Conservation (phyloP, 2,329 filamentous ascomycete species). For the Diaporthe capsici region DNA sequence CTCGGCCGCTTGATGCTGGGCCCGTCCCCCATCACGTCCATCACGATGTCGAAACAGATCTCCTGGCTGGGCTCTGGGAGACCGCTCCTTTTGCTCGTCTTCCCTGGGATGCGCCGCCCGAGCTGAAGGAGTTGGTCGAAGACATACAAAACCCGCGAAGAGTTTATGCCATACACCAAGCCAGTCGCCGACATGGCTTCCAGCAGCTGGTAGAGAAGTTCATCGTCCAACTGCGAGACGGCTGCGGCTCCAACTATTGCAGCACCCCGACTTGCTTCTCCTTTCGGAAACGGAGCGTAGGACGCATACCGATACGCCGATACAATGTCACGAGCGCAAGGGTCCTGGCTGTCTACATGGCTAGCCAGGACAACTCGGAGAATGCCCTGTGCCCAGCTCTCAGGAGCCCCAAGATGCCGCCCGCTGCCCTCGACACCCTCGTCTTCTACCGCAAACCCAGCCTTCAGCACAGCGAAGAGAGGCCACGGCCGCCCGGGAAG, state of each 20-base stretch:
- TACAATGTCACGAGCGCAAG: slow-evolving; percentile 87
- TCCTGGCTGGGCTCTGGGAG: slow-evolving; percentile 73
- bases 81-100: slow-evolving; percentile 71
- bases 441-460: slow-evolving; percentile 57
- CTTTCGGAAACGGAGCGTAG: slow-evolving; percentile 77
- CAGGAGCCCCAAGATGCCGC: slow-evolving; percentile 57
- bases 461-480: slow-evolving; percentile 28
- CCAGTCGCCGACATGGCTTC: slow-evolving; percentile 73
- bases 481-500: slow-evolving; percentile 44
- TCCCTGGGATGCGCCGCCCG: slow-evolving; percentile 71
- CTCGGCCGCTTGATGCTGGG: slow-evolving; percentile 52
- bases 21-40: slow-evolving; percentile 44
- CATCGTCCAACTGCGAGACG: slow-evolving; percentile 84
- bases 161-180: slow-evolving; percentile 72
- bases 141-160: slow-evolving; percentile 73
- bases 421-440: slow-evolving; percentile 63
- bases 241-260: slow-evolving; percentile 80
- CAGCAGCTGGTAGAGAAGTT: slow-evolving; percentile 81
- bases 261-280: slow-evolving; percentile 85
- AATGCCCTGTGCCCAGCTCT: slow-evolving; percentile 74
- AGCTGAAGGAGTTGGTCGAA: slow-evolving; percentile 68
- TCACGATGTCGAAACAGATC: slow-evolving; percentile 57
- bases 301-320: slow-evolving; percentile 78
- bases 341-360: slow-evolving; percentile 84
- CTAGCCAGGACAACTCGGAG: slow-evolving; percentile 84